A percentile compares a stretch with the other conserved stretches of the same genome.
phyloP scores from a whole-genome alignment of 179 eudicot genomes.

The Kewa caespitosa region DNA sequence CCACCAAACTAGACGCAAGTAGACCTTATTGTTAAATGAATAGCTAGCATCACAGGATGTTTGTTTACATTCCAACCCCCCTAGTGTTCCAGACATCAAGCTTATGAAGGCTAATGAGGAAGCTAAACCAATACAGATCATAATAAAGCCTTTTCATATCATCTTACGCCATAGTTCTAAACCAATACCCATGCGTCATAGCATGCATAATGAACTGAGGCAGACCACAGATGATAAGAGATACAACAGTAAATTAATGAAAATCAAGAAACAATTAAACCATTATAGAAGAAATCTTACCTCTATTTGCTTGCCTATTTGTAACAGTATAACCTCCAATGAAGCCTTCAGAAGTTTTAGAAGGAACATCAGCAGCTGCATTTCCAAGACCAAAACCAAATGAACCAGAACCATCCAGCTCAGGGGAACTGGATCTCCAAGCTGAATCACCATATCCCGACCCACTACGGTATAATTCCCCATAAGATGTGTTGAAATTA shows the following conservation, averaged over 20 bases:
- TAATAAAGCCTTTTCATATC: background rate
- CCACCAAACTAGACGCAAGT: background rate
- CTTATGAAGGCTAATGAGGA: background rate
- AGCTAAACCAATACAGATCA: background rate
- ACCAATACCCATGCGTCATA: background rate
- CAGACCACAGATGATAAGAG: background rate
- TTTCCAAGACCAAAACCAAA: constrained; percentile 65
- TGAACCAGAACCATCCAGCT: constrained; percentile 52
- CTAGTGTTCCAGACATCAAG: background rate
- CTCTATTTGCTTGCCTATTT: constrained; percentile 78
- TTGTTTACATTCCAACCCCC: background rate
- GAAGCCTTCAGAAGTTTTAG: constrained; percentile 56
- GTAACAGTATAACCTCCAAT: constrained; percentile 55
- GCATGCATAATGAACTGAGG: background rate
- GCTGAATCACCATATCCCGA: constrained; percentile 52
- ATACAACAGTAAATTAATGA: background rate
- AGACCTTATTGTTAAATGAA: background rate
- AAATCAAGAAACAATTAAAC: background rate
- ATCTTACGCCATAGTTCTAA: background rate
- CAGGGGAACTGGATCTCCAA: constrained; percentile 58
- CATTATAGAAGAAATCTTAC: constrained; percentile 32
- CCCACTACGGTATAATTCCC: constrained; percentile 44
- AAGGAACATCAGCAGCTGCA: constrained; percentile 42
- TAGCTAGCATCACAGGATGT: background rate
- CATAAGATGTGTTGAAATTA: constrained; percentile 51